Conservation (phyloP, 441 rosid species). For the Erodium chrysanthum region DNA sequence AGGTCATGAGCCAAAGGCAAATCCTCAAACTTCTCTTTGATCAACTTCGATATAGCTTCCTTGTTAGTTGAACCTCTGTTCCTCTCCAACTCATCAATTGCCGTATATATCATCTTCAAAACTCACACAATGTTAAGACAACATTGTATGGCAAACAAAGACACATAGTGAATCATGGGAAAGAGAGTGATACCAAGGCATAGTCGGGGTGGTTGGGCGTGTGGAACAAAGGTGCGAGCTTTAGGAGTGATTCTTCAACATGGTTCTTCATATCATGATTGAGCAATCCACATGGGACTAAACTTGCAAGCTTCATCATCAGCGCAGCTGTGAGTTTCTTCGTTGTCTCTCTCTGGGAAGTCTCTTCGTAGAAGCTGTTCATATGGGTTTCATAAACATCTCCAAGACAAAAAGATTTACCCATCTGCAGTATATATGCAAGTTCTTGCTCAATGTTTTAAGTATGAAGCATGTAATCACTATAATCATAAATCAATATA, state of each 20-base stretch:
- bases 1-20: constrained; percentile 4
- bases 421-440: not conserved
- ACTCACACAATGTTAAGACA: not conserved
- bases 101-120: not conserved
- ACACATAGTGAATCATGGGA: not conserved
- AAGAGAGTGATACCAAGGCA: not conserved
- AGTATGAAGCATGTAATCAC: too few species aligned
- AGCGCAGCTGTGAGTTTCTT: not conserved
- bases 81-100: constrained; percentile 1
- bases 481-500: too few species aligned
- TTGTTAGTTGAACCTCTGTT: not conserved
- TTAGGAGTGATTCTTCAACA: not conserved
- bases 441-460: too few species aligned
- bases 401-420: not conserved
- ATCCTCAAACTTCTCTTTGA: constrained; percentile 1
- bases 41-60: not conserved
- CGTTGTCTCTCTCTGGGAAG: not conserved
- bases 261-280: not conserved
- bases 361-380: not conserved
- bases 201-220: constrained; percentile 2
- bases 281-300: not conserved
- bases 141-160: not conserved
- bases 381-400: not conserved
- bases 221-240: not conserved
- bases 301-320: constrained; percentile 1